Evolutionary conservation across 2,329 filamentous ascomycete genomes (phyloP).

Genomic region (Sclerotinia trifoliorum): DNA sequence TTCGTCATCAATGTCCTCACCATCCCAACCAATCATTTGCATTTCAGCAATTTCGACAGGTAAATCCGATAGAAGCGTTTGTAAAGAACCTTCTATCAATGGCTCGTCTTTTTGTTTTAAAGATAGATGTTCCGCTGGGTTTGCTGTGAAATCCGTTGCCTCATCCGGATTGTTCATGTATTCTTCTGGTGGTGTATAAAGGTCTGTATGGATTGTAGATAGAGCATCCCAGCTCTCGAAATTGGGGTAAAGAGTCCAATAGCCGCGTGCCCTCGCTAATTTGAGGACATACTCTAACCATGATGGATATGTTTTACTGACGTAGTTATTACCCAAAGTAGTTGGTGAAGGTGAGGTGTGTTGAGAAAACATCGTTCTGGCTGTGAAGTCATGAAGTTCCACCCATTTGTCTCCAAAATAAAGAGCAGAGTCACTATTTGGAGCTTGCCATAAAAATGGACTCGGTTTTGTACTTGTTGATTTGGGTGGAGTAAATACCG

Average conservation of each 20-base stretch:
- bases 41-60: slow-evolving; percentile 46
- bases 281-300: slow-evolving; percentile 79
- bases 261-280: slow-evolving; percentile 73
- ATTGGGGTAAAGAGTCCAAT: slow-evolving; percentile 76
- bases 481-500: slow-evolving; percentile 51
- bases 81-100: slow-evolving; percentile 49
- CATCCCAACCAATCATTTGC: slow-evolving; percentile 65
- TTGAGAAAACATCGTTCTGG: slow-evolving; percentile 41
- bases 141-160: slow-evolving; percentile 34
- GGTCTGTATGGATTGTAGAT: slow-evolving; percentile 74
- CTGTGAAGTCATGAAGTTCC: slow-evolving; percentile 78
- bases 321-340: slow-evolving; percentile 52
- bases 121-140: slow-evolving; percentile 34
- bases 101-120: slow-evolving; percentile 36
- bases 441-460: slow-evolving; percentile 78
- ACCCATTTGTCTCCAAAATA: slow-evolving; percentile 85
- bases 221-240: slow-evolving; percentile 49
- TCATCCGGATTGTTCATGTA: slow-evolving; percentile 40
- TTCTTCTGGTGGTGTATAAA: slow-evolving; percentile 72
- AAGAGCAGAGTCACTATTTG: slow-evolving; percentile 77
- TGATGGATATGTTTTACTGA: slow-evolving; percentile 68
- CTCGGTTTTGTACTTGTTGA: slow-evolving; percentile 21
- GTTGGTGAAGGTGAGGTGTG: slow-evolving; percentile 42
- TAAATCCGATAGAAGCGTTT: slow-evolving; percentile 51
- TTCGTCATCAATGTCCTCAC: slow-evolving; percentile 46